Base-by-base conservation (phyloP, 2,329 filamentous ascomycete genomes). In the Neoscytalidium dimidiatum region DNA sequence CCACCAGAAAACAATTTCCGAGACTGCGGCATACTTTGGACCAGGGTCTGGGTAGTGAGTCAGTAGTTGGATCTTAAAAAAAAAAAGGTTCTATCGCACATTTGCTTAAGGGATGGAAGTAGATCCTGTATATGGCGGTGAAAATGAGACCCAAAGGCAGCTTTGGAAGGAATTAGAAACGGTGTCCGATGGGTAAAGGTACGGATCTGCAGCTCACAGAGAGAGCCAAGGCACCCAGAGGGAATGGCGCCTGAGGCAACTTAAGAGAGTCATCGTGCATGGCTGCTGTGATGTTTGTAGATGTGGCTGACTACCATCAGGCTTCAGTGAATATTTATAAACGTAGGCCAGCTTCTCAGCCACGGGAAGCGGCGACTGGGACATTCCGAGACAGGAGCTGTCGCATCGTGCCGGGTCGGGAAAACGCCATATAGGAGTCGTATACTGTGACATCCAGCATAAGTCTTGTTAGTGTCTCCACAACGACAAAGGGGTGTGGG, bases 21-120 rank as follows among this genome's bases (percentile, higher is more conserved):
- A 43, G 0, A 28, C 31, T 13, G 56, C 56, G 19, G 53, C 57
- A 13, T 33, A 35, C 31, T 52, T 62, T 5, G 64, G 64, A 17
- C 64, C 64, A n/a, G 64, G 64, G 31, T 52, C 48, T 52, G 14
- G 7, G 3, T n/a, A 6, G 2, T 8, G 19, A 31, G 14, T n/a
- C 17, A 31, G 26, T 4, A 0, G 19, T 17, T 13, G 23, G 3
- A 49, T 4, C 0, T 28, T 19, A 9, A 3, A 19, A 3, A 19
- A 9, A 6, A 11, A 52, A 5, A 52, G 26, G 23, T 28, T 19
- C n/a, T n/a, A n/a, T n/a, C n/a, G n/a, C 5, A 52, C 48, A 79
- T 43, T 78, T 76, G 17, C 71, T 69, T 0, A 83, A 72, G 3
- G 81, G 80, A 29, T 81, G 77, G 64, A 83, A 78, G 67, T 73